Conservation (phyloP, 352 stramenopile species). For the Globisporangium polare region DNA sequence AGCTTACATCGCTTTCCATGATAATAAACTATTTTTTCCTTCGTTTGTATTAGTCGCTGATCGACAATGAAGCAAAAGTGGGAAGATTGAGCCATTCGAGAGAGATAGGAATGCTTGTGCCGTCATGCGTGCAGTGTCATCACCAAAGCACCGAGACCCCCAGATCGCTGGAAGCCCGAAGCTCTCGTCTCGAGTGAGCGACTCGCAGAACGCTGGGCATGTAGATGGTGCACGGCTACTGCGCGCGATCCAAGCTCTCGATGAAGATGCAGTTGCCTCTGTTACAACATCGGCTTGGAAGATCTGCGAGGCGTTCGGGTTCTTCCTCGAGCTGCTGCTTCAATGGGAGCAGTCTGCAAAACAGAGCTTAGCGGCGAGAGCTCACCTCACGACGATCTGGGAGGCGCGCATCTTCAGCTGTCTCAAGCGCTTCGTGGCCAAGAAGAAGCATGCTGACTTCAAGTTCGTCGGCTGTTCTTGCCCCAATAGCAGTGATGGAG, state of each 20-base stretch:
- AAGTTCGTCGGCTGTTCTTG: constrained; percentile 17
- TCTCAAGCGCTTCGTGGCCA: constrained; percentile 30
- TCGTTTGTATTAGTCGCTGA: neutral
- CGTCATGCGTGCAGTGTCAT: constrained; percentile 3
- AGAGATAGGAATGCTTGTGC: neutral
- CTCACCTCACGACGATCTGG: constrained; percentile 26
- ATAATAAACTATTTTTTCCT: neutral
- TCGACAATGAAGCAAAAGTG: neutral
- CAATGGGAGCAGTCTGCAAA: constrained; percentile 15
- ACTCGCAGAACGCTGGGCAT: neutral
- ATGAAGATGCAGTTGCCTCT: constrained; percentile 5
- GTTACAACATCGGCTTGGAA: neutral
- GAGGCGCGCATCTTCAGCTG: constrained; percentile 33
- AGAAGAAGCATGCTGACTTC: neutral
- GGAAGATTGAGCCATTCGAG: neutral
- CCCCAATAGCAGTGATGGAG: neutral
- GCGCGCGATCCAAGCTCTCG: constrained; percentile 39
- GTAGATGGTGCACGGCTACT: constrained; percentile 32
- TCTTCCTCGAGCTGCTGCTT: constrained; percentile 26
- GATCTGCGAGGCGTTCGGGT: constrained; percentile 21
- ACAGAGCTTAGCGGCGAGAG: constrained; percentile 6
- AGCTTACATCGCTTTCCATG: neutral
- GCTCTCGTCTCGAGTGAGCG: neutral
- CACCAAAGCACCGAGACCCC: neutral
- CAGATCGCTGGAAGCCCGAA: neutral